phyloP scores from a whole-genome alignment of 2,329 filamentous ascomycete genomes.

The Ascochyta rabiei region DNA sequence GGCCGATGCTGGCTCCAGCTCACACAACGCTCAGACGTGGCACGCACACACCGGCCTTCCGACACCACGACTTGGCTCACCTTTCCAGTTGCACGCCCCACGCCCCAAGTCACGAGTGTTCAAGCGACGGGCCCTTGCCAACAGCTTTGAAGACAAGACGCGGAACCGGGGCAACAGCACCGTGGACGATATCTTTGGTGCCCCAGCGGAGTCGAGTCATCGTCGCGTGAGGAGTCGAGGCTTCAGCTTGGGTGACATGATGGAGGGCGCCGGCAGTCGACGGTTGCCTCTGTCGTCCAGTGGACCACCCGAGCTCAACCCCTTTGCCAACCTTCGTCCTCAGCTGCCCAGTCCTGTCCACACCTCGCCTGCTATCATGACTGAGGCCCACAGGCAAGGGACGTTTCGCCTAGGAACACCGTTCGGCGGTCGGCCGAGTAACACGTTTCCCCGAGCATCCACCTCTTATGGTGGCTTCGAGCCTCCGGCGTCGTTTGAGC shows the following conservation, averaged over 20 bases:
- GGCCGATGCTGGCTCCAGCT: conserved; percentile 23
- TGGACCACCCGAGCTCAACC: conserved; percentile 49
- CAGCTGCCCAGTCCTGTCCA: conserved; percentile 36
- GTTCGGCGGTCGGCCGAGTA: conserved; percentile 51
- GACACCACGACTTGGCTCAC: conserved; percentile 53
- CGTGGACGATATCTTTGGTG: conserved; percentile 54
- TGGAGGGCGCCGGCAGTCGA: conserved; percentile 55
- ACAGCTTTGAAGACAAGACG: conserved; percentile 58
- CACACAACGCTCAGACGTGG: conserved; percentile 43
- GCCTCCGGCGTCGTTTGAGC: conserved; percentile 47
- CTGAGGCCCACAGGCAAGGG: conserved; percentile 42
- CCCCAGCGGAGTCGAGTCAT: conserved; percentile 57
- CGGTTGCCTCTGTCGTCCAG: conserved; percentile 62
- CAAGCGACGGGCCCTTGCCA: conserved; percentile 64
- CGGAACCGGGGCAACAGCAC: conserved; percentile 49
- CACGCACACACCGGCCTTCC: conserved; percentile 35
- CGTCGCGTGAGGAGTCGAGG: conserved; percentile 66
- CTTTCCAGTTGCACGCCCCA: conserved; percentile 61
- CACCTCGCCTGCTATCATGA: conserved; percentile 23
- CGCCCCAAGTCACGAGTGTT: conserved; percentile 59
- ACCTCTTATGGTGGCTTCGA: conserved; percentile 47
- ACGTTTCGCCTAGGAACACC: conserved; percentile 56
- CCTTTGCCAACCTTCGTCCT: conserved; percentile 31
- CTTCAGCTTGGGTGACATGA: conserved; percentile 65
- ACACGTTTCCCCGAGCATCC: conserved; percentile 56